A percentile compares a stretch with the other conserved stretches of the same genome.
Conservation (phyloP, 164 flowering plant genomes). For the Platanus orientalis region DNA sequence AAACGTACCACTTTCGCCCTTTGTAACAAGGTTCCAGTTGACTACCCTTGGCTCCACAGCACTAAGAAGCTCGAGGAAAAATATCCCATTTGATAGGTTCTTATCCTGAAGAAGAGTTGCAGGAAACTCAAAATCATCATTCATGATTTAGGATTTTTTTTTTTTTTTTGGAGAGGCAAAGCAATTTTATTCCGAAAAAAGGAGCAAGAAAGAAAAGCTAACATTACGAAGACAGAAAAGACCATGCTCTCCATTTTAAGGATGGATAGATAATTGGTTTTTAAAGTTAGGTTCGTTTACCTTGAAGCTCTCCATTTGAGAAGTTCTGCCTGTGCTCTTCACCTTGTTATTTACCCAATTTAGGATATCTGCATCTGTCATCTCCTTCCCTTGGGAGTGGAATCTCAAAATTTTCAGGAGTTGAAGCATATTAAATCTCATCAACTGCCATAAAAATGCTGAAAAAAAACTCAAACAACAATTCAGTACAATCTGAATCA, state of each 20-base stretch:
- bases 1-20: conserved; percentile 70
- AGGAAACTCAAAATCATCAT: conserved; percentile 1
- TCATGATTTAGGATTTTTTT: neutral
- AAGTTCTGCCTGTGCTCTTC: conserved; percentile 53
- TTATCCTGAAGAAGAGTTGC: conserved; percentile 51
- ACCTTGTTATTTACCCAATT: conserved; percentile 86
- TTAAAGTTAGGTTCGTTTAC: conserved; percentile 23
- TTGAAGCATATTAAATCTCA: conserved; percentile 86
- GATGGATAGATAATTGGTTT: no score
- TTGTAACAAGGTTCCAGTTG: conserved; percentile 85
- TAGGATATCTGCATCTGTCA: conserved; percentile 73
- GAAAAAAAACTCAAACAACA: conserved; percentile 20
- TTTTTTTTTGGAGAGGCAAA: no score
- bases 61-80: conserved; percentile 92
- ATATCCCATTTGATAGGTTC: conserved; percentile 69
- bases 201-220: no score
- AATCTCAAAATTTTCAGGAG: conserved; percentile 79
- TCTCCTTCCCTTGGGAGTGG: conserved; percentile 71
- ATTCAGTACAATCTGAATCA: neutral
- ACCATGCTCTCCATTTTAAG: no score
- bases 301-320: conserved; percentile 86
- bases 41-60: conserved; percentile 92
- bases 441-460: conserved; percentile 95
- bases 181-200: no score
- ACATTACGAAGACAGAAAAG: no score